Evolutionary conservation across 352 stramenopile species (phyloP).

Genomic region (Phytophthora tentaculata): DNA sequence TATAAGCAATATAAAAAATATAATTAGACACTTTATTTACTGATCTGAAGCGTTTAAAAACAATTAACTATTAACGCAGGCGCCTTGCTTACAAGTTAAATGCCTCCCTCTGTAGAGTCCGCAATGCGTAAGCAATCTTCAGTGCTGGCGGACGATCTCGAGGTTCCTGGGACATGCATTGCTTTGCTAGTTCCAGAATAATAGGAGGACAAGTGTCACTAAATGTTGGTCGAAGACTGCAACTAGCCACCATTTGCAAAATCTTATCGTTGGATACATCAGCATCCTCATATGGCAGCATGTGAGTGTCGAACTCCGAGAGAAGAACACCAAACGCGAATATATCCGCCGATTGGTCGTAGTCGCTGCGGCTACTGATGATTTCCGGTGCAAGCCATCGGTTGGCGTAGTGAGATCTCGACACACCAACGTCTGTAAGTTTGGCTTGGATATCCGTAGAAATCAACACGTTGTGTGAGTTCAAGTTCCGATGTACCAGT

Average conservation of each 20-base stretch:
- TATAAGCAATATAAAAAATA: no score
- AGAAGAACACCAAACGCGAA: constrained; percentile 66
- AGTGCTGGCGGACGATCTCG: constrained; percentile 20
- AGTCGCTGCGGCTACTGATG: constrained; percentile 59
- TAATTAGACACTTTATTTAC: no score
- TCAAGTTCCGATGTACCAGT: constrained; percentile 35
- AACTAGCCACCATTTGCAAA: constrained; percentile 43
- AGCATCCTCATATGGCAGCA: constrained; percentile 49
- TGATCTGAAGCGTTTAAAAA: no score
- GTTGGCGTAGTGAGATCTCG: constrained; percentile 21
- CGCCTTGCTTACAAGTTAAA: no score
- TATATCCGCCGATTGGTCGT: constrained; percentile 49
- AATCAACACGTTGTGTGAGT: constrained; percentile 37
- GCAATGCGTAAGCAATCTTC: constrained; percentile 24
- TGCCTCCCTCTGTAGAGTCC: constrained; percentile 19
- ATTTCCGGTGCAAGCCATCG: constrained; percentile 71
- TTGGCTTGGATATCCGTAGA: constrained; percentile 37
- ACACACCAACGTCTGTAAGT: constrained; percentile 31
- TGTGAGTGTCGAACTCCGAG: constrained; percentile 62
- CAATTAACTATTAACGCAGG: no score
- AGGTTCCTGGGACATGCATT: constrained; percentile 37
- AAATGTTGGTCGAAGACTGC: constrained; percentile 33
- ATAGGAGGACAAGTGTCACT: constrained; percentile 21
- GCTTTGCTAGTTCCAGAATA: constrained; percentile 31
- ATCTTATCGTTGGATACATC: constrained; percentile 17